Percentiles rank a stretch among this genome's conserved stretches.
Evolutionary conservation across 352 stramenopile genomes (phyloP).

Genomic region (Blastocystis sp.): DNA sequence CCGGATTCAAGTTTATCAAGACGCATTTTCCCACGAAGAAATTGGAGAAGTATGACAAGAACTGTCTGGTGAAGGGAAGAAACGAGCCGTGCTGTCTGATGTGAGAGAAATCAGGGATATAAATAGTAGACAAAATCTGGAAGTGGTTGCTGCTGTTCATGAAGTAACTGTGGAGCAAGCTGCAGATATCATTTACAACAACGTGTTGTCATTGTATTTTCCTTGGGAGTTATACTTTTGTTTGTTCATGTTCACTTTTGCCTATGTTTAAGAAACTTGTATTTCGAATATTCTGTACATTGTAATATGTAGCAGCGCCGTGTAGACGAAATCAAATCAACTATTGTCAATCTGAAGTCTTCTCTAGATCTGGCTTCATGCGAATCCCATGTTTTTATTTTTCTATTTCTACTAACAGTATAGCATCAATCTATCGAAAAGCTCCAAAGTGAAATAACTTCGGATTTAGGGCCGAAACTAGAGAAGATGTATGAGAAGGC

Average conservation of each 20-base stretch:
- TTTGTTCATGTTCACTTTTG: conserved; percentile 4
- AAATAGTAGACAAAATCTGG: not conserved
- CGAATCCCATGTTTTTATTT: not conserved
- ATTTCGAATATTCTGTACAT: not conserved
- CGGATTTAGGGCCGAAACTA: not conserved
- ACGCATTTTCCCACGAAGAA: conserved; percentile 76
- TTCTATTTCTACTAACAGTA: not conserved
- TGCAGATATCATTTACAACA: conserved; percentile 10
- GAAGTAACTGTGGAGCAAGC: not conserved
- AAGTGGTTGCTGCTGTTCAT: conserved; percentile 35
- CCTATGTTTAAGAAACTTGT: conserved; percentile 59
- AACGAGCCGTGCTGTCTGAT: conserved; percentile 74
- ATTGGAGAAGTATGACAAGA: conserved; percentile 73
- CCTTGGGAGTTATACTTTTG: conserved; percentile 51
- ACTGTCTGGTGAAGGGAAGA: conserved; percentile 74
- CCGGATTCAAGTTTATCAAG: conserved; percentile 73
- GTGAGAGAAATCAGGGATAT: not conserved
- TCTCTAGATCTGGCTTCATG: not conserved
- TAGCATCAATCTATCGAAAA: not conserved
- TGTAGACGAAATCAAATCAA: not conserved
- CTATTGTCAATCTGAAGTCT: not conserved
- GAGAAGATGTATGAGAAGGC: conserved; percentile 54
- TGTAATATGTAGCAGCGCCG: not conserved
- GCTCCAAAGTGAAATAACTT: not conserved
- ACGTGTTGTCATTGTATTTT: conserved; percentile 31